Evolutionary conservation across 768 basidiomycete genomes (phyloP).

Genomic region (Cyclocybe aegerita): DNA sequence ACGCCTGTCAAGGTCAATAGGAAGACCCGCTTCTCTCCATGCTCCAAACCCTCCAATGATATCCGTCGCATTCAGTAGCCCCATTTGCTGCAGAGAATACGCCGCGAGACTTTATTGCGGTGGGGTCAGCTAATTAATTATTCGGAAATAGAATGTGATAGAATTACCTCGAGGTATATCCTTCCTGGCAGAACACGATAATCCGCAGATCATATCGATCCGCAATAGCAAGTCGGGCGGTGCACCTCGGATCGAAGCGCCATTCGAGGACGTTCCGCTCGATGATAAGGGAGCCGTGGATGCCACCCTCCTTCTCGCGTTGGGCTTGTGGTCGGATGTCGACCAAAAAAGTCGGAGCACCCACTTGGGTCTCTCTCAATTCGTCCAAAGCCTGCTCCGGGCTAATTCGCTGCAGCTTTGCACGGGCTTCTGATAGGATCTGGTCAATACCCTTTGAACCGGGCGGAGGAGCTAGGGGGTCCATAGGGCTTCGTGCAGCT

Average conservation of each 20-base stretch:
- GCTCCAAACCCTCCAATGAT: slow-evolving; percentile 72
- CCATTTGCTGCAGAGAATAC: slow-evolving; percentile 64
- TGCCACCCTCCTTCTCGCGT: slow-evolving; percentile 54
- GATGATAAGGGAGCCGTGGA: slow-evolving; percentile 68
- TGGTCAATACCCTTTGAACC: slow-evolving; percentile 61
- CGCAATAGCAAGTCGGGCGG: slow-evolving; percentile 59
- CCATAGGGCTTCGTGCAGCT: slow-evolving; percentile 54
- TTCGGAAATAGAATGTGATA: not conserved
- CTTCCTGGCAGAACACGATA: slow-evolving; percentile 76
- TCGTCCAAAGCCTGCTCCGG: slow-evolving; percentile 61
- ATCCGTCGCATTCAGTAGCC: slow-evolving; percentile 74
- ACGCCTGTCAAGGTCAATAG: slow-evolving; percentile 34
- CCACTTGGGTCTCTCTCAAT: slow-evolving; percentile 49
- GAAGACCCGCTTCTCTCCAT: slow-evolving; percentile 69
- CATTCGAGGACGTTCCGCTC: slow-evolving; percentile 80
- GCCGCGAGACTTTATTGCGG: slow-evolving; percentile 57
- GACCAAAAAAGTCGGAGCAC: slow-evolving; percentile 69
- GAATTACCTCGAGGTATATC: slow-evolving; percentile 56
- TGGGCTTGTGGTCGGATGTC: slow-evolving; percentile 72
- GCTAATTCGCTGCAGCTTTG: slow-evolving; percentile 63
- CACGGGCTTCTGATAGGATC: slow-evolving; percentile 57
- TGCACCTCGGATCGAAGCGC: slow-evolving; percentile 72
- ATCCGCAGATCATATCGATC: slow-evolving; percentile 75
- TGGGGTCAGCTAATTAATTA: not conserved
- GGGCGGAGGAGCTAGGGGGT: slow-evolving; percentile 62